Evolutionary conservation across 1,139 yeast species (phyloP).

Genomic region (Hanseniaspora gamundiae): DNA sequence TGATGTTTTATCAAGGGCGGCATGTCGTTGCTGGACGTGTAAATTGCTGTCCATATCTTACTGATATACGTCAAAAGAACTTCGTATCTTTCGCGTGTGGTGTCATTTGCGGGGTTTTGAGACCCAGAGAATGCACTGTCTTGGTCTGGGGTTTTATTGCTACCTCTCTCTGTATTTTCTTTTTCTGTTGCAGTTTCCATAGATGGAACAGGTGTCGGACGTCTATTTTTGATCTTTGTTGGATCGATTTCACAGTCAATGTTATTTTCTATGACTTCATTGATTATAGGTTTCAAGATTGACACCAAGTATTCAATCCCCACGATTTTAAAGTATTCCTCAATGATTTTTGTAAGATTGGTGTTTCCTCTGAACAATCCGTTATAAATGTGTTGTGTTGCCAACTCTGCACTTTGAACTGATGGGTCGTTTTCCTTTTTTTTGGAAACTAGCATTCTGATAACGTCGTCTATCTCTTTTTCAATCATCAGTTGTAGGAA

Average conservation of each 20-base stretch:
- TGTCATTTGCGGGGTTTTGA: slow-evolving; percentile 9
- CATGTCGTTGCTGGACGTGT: slow-evolving; percentile 57
- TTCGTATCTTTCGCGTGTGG: slow-evolving; percentile 39
- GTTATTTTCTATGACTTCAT: slow-evolving; percentile 38
- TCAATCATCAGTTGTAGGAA: slow-evolving; percentile 65
- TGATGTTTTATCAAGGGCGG: slow-evolving; percentile 59
- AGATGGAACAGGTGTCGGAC: neutral
- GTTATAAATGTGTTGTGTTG: slow-evolving; percentile 39
- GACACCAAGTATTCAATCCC: slow-evolving; percentile 72
- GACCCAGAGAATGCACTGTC: neutral
- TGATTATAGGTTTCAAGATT: slow-evolving; percentile 58
- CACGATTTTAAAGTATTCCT: slow-evolving; percentile 58
- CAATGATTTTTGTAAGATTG: slow-evolving; percentile 68
- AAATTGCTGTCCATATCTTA: slow-evolving; percentile 62
- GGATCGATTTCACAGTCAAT: slow-evolving; percentile 69
- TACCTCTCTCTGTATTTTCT: slow-evolving; percentile 8
- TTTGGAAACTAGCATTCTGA: slow-evolving; percentile 25
- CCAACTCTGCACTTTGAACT: slow-evolving; percentile 5
- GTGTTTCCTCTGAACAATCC: slow-evolving; percentile 81
- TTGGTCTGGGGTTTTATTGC: slow-evolving; percentile 18
- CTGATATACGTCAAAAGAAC: slow-evolving; percentile 45
- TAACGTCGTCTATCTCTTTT: slow-evolving; percentile 38
- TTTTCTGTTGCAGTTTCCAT: neutral
- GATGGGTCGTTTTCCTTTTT: slow-evolving; percentile 12
- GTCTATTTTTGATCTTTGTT: slow-evolving; percentile 25